phyloP scores from a whole-genome alignment of 345 rosid genomes.

The Boechera stricta region DNA sequence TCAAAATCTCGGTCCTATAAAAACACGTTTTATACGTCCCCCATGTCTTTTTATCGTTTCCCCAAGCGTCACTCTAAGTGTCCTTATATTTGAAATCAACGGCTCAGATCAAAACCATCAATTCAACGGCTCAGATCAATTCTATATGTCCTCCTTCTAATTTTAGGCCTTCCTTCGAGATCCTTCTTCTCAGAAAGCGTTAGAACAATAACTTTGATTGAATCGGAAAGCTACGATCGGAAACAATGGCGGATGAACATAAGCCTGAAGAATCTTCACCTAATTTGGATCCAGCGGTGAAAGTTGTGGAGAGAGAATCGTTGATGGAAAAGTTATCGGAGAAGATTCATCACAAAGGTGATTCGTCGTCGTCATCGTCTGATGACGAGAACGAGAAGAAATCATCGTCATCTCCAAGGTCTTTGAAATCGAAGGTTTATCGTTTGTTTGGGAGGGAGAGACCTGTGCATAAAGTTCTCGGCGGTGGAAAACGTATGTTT shows the following conservation, averaged over 20 bases:
- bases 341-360: slow-evolving; percentile 54
- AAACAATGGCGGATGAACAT: slow-evolving; percentile 46
- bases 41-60: not conserved
- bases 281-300: slow-evolving; percentile 28
- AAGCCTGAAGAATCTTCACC: slow-evolving; percentile 36
- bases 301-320: slow-evolving; percentile 45
- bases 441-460: slow-evolving; percentile 80
- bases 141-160: not conserved
- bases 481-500: slow-evolving; percentile 48
- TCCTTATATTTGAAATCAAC: slow-evolving; percentile 16
- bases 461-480: slow-evolving; percentile 46
- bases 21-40: not conserved
- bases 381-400: slow-evolving; percentile 45
- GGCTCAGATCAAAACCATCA: not conserved
- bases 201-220: not conserved
- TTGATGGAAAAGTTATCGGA: slow-evolving; percentile 45
- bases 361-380: slow-evolving; percentile 39
- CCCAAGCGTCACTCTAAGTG: slow-evolving; percentile 11
- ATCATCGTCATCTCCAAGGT: slow-evolving; percentile 15
- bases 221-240: slow-evolving; percentile 35
- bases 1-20: slow-evolving; percentile 17
- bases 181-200: slow-evolving; percentile 22
- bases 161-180: slow-evolving; percentile 42
- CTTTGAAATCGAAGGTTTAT: slow-evolving; percentile 50
- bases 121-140: slow-evolving; percentile 36